Percentiles rank a stretch among this genome's conserved stretches.
phyloP scores from a whole-genome alignment of 306 rosid species.

The Vigna angularis region DNA sequence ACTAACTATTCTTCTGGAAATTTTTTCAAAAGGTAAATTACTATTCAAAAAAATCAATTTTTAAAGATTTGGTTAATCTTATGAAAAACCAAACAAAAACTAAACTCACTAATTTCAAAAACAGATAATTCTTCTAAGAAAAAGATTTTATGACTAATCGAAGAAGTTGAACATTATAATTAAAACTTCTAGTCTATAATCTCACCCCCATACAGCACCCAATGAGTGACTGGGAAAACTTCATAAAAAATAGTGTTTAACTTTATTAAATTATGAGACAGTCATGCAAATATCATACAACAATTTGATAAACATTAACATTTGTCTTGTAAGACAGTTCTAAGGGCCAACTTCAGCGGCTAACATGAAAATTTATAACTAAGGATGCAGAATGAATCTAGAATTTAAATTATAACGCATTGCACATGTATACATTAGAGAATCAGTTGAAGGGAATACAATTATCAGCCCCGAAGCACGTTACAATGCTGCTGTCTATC shows the following conservation, averaged over 20 bases:
- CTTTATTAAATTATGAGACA: conserved; percentile 51
- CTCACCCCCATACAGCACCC: background rate
- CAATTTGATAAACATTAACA: conserved; percentile 32
- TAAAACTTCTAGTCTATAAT: background rate
- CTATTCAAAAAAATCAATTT: too few species aligned
- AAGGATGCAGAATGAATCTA: conserved; percentile 20
- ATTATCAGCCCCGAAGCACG: conserved; percentile 62
- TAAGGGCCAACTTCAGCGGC: conserved; percentile 45
- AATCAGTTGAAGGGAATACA: conserved; percentile 15
- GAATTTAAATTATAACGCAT: conserved; percentile 38
- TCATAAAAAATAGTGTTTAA: background rate
- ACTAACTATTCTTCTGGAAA: too few species aligned
- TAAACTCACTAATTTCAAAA: too few species aligned
- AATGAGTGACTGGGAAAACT: background rate
- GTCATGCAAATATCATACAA: conserved; percentile 28
- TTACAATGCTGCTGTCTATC: conserved; percentile 63
- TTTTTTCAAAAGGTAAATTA: too few species aligned
- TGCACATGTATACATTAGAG: conserved; percentile 39
- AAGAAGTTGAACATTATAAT: background rate
- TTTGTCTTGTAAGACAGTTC: conserved; percentile 30
- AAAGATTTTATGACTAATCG: background rate
- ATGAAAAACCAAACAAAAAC: too few species aligned
- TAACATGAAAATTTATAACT: conserved; percentile 30
- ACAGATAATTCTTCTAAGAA: too few species aligned
- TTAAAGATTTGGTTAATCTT: too few species aligned